Percentiles rank a stretch among this genome's conserved stretches.
These are phyloP conservation scores for Pichia deserticola DNA, from an alignment of 805 yeast genomes.

Conservation along the genomic window DNA sequence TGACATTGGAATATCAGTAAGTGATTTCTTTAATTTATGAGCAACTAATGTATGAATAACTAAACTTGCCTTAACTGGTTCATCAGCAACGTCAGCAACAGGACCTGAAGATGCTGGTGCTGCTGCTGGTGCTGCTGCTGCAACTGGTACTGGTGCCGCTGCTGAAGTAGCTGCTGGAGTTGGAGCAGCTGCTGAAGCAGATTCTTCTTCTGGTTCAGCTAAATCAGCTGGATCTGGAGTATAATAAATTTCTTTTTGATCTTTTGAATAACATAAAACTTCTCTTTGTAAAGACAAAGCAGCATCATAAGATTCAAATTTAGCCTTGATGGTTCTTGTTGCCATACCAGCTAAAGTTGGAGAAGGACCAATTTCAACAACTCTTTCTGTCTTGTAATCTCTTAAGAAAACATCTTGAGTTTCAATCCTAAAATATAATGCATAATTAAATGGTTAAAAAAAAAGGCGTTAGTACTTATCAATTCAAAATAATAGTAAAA, in stretches of 20 bases:
- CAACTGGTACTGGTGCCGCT: constrained; percentile 46
- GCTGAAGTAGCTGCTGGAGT: constrained; percentile 31
- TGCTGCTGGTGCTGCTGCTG: constrained; percentile 54
- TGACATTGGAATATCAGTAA: constrained; percentile 77
- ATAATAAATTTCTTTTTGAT: constrained; percentile 93
- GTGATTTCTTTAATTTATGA: constrained; percentile 86
- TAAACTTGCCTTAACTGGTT: constrained; percentile 78
- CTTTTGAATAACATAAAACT: constrained; percentile 91
- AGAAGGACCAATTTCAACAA: constrained; percentile 97
- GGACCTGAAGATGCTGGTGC: constrained; percentile 69
- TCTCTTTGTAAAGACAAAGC: constrained; percentile 91
- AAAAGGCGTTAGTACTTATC: constrained; percentile 6
- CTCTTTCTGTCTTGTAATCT: constrained; percentile 92
- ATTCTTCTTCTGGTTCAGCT: constrained; percentile 28
- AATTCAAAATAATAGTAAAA: not conserved
- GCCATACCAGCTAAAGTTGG: constrained; percentile 99
- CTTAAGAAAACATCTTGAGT: constrained; percentile 96
- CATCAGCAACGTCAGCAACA: constrained; percentile 79
- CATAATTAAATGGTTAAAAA: not conserved
- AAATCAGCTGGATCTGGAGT: constrained; percentile 70
- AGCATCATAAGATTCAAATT: constrained; percentile 96
- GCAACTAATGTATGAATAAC: constrained; percentile 87
- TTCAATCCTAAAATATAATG: constrained; percentile 49
- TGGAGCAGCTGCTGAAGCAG: constrained; percentile 18
- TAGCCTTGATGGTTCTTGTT: constrained; percentile 86